Evolutionary conservation across 2,329 filamentous ascomycete species (phyloP).

Genomic region (Cytospora piceicola): DNA sequence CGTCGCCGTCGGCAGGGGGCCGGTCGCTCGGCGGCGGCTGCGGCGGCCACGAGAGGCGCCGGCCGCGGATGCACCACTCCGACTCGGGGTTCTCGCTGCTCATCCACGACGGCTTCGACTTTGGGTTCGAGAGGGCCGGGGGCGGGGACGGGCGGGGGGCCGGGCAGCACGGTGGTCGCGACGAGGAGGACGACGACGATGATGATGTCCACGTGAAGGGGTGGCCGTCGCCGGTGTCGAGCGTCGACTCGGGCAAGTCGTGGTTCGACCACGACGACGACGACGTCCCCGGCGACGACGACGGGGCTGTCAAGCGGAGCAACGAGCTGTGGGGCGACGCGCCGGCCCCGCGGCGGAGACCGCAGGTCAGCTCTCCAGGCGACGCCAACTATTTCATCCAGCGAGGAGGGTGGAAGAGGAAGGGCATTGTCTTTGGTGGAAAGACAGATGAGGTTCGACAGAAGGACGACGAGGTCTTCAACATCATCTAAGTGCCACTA

Average conservation of each 20-base stretch:
- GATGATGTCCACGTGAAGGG: constrained; percentile 22
- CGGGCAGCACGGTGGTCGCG: background rate
- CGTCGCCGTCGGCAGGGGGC: too few relatives aligned
- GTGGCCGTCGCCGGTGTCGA: constrained; percentile 29
- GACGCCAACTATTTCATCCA: constrained; percentile 38
- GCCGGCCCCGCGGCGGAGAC: constrained; percentile 31
- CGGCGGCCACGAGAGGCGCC: constrained; percentile 14
- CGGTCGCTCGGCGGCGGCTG: too few relatives aligned
- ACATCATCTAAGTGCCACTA: constrained; percentile 27
- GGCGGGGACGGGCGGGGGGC: background rate
- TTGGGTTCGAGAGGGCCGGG: constrained; percentile 36
- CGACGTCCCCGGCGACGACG: background rate
- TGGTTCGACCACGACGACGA: constrained; percentile 24
- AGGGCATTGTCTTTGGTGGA: constrained; percentile 41
- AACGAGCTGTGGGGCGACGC: constrained; percentile 16
- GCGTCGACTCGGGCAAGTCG: constrained; percentile 30
- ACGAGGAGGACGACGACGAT: background rate
- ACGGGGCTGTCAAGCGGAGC: constrained; percentile 25
- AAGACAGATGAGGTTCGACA: constrained; percentile 30
- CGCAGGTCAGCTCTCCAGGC: constrained; percentile 30
- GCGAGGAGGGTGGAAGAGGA: constrained; percentile 43
- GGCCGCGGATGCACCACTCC: constrained; percentile 27
- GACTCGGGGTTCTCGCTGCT: constrained; percentile 33
- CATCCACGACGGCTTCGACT: constrained; percentile 42
- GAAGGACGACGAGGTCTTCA: constrained; percentile 37